These are phyloP conservation scores for Coemansia guatemalensis DNA, from an alignment of 192 early-diverging fungal species.

Conservation along the genomic window DNA sequence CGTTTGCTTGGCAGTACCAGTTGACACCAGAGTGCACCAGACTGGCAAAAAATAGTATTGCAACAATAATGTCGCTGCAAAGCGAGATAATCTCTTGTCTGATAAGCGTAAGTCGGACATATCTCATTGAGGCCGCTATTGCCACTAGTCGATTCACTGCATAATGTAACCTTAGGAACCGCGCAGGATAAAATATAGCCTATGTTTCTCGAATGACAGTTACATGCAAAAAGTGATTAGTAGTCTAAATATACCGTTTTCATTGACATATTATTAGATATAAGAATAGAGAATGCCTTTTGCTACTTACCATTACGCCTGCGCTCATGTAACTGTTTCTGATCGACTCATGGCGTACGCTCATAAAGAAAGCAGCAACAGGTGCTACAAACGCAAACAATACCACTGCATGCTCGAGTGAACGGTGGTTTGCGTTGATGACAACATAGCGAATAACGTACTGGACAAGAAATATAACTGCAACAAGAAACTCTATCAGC, in stretches of 20 bases:
- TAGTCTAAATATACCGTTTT: neutral
- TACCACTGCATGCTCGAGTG: slow-evolving; percentile 36
- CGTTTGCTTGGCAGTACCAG: slow-evolving; percentile 43
- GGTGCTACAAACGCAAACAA: slow-evolving; percentile 45
- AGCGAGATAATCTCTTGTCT: slow-evolving; percentile 37
- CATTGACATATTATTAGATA: neutral
- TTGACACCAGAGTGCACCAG: slow-evolving; percentile 49
- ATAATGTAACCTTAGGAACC: slow-evolving; percentile 48
- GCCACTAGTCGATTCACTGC: slow-evolving; percentile 33
- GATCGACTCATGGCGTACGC: slow-evolving; percentile 20
- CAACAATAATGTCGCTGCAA: slow-evolving; percentile 40
- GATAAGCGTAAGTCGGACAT: slow-evolving; percentile 31
- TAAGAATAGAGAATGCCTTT: neutral
- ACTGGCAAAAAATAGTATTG: slow-evolving; percentile 44
- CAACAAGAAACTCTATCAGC: slow-evolving; percentile 34
- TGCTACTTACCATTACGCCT: slow-evolving; percentile 45
- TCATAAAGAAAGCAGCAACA: slow-evolving; percentile 29
- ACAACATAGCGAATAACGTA: slow-evolving; percentile 40
- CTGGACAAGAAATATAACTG: slow-evolving; percentile 32
- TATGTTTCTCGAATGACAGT: slow-evolving; percentile 1
- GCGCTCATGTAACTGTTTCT: slow-evolving; percentile 52
- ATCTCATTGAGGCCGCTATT: slow-evolving; percentile 18
- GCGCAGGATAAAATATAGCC: slow-evolving; percentile 52
- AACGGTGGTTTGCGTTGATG: slow-evolving; percentile 40
- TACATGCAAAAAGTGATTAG: neutral